Conservation (phyloP, 2,329 filamentous ascomycete genomes). For the Sporothrix humicola region DNA sequence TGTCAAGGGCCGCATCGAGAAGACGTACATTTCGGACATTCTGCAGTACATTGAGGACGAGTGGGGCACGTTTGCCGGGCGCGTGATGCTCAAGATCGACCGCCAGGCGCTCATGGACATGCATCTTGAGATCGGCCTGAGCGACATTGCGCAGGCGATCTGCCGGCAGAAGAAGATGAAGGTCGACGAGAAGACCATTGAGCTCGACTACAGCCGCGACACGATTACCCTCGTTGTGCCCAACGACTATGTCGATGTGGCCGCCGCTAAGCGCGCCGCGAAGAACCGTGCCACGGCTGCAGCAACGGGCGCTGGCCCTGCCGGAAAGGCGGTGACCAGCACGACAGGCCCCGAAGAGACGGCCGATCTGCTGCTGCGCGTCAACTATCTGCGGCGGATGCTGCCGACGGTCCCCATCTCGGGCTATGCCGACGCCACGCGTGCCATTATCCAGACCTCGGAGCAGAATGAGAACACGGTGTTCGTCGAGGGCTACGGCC, state of each 20-base stretch:
- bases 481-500: constrained; percentile 92
- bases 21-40: constrained; percentile 85
- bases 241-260: constrained; percentile 57
- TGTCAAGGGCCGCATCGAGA: constrained; percentile 92
- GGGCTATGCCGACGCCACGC: constrained; percentile 82
- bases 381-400: constrained; percentile 83
- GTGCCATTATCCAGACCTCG: constrained; percentile 87
- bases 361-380: constrained; percentile 73
- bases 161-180: constrained; percentile 83
- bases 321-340: constrained; percentile 47
- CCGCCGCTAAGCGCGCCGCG: constrained; percentile 54
- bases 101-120: constrained; percentile 77
- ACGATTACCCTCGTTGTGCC: constrained; percentile 76
- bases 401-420: constrained; percentile 86
- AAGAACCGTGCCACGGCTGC: constrained; percentile 54
- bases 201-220: constrained; percentile 66
- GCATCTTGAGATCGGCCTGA: constrained; percentile 76
- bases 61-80: constrained; percentile 78
- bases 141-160: constrained; percentile 78
- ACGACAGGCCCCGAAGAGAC: constrained; percentile 53
- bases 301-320: constrained; percentile 44
- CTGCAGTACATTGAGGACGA: constrained; percentile 84
- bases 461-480: constrained; percentile 72
- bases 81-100: constrained; percentile 82
- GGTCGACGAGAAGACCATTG: constrained; percentile 60